Percentiles rank a stretch among this genome's conserved stretches.
These are phyloP conservation scores for Rugosomyces carneus DNA, from an alignment of 1,284 basidiomycete species.

Conservation along the genomic window DNA sequence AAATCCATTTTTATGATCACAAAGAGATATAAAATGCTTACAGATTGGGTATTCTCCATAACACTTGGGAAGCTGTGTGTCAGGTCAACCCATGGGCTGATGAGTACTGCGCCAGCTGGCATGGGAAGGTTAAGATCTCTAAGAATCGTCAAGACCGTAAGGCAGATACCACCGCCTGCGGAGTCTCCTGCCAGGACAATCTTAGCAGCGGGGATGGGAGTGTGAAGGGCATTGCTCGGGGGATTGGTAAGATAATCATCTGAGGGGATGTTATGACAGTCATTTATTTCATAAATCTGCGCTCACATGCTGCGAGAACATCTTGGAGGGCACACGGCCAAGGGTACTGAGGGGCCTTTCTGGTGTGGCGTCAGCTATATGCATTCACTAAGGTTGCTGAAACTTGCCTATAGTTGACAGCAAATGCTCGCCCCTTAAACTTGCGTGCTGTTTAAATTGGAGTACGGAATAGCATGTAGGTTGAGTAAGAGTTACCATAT, in stretches of 20 bases:
- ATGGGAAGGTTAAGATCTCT: constrained; percentile 70
- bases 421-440: constrained; percentile 64
- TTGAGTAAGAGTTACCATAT: constrained; percentile 32
- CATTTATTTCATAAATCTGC: background rate
- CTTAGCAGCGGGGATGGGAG: constrained; percentile 62
- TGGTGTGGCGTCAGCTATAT: constrained; percentile 18
- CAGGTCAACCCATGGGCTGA: constrained; percentile 80
- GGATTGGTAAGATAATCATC: constrained; percentile 79
- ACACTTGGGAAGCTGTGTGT: constrained; percentile 85
- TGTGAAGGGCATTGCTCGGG: constrained; percentile 63
- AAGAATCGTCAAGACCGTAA: constrained; percentile 67
- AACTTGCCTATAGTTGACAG: constrained; percentile 48
- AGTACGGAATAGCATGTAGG: background rate
- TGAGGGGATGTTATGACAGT: constrained; percentile 20
- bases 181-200: constrained; percentile 84
- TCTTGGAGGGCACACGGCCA: constrained; percentile 86
- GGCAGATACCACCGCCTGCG: constrained; percentile 72
- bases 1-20: background rate
- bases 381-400: background rate
- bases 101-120: constrained; percentile 73
- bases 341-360: constrained; percentile 80
- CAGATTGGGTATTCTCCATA: constrained; percentile 63
- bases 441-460: constrained; percentile 57
- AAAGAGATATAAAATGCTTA: constrained; percentile 30
- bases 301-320: constrained; percentile 65